These are phyloP conservation scores for Kwoniella shandongensis DNA, from an alignment of 768 basidiomycete genomes.

Conservation along the genomic window DNA sequence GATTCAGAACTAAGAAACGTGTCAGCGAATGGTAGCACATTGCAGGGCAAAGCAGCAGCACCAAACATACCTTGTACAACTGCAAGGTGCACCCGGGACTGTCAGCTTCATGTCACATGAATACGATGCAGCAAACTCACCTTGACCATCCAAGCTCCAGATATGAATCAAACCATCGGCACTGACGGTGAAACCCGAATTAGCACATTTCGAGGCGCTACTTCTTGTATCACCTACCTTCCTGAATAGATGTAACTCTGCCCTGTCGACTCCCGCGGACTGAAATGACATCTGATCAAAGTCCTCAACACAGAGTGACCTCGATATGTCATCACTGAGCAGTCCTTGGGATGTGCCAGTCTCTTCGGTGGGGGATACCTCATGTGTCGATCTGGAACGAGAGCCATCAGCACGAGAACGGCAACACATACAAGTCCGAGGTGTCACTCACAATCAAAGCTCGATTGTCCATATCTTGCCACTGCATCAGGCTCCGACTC, in stretches of 20 bases:
- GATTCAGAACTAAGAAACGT: constrained; percentile 64
- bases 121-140: constrained; percentile 11
- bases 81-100: background rate
- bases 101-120: constrained; percentile 11
- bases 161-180: constrained; percentile 62
- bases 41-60: background rate
- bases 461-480: constrained; percentile 60
- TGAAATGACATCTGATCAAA: constrained; percentile 94
- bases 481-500: constrained; percentile 58
- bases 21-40: background rate
- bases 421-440: background rate
- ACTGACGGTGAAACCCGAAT: constrained; percentile 16
- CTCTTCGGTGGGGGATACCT: constrained; percentile 64
- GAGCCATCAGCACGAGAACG: background rate
- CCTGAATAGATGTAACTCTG: constrained; percentile 93
- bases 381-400: constrained; percentile 30
- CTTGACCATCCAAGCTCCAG: constrained; percentile 86
- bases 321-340: constrained; percentile 91
- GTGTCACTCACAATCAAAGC: constrained; percentile 70
- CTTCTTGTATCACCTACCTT: constrained; percentile 61
- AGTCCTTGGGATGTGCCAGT: constrained; percentile 78
- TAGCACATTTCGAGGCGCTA: constrained; percentile 1
- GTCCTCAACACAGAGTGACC: constrained; percentile 89
- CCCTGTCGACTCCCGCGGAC: constrained; percentile 87
- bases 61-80: constrained; percentile 61